These are phyloP conservation scores for Botrytis cinerea DNA, from an alignment of 2,329 filamentous ascomycete species.

Conservation along the genomic window DNA sequence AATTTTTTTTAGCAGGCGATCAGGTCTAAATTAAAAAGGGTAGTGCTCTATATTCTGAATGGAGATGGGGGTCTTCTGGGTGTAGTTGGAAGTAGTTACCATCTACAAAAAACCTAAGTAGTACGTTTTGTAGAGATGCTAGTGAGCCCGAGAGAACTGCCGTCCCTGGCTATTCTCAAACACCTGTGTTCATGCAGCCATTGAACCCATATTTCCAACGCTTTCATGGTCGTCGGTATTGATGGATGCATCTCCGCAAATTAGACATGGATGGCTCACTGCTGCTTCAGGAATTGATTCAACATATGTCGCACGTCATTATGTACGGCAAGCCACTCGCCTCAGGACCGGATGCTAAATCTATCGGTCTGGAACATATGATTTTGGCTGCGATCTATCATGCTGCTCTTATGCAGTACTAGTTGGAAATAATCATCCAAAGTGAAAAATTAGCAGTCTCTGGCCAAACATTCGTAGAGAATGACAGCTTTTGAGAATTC, in stretches of 20 bases:
- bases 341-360: neutral
- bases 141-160: neutral
- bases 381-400: neutral
- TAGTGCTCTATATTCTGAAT: neutral
- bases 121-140: neutral
- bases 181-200: neutral
- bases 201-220: neutral
- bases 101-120: neutral
- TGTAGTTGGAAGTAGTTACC: neutral
- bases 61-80: too few species aligned
- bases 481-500: neutral
- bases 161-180: neutral
- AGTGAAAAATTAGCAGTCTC: neutral
- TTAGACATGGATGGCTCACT: too few species aligned
- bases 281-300: neutral
- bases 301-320: neutral
- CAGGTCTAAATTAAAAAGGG: neutral
- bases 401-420: neutral
- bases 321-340: neutral
- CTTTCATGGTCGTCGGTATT: neutral
- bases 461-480: neutral
- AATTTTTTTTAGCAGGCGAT: neutral
- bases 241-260: neutral
- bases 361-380: neutral
- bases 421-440: neutral